phyloP scores from a whole-genome alignment of 1,284 basidiomycete species.

The Cryptococcus hybrid region DNA sequence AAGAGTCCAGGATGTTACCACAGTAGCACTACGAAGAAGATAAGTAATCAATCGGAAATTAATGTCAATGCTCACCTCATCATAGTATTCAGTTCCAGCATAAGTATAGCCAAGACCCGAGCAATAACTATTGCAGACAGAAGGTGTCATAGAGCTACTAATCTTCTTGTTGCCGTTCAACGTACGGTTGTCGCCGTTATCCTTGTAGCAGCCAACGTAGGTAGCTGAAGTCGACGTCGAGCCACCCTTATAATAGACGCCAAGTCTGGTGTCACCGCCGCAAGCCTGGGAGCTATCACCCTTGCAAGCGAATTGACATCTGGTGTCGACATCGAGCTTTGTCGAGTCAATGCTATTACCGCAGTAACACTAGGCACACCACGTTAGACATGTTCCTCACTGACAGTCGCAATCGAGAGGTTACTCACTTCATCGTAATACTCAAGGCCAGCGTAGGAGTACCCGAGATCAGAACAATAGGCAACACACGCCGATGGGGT shows the following conservation, averaged over 20 bases:
- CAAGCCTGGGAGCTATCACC: constrained; percentile 16
- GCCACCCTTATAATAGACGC: constrained; percentile 20
- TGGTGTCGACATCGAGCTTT: constrained; percentile 5
- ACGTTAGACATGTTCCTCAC: neutral
- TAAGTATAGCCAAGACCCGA: constrained; percentile 15
- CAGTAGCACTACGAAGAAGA: constrained; percentile 19
- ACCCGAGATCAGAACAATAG: constrained; percentile 17
- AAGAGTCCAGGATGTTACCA: constrained; percentile 9
- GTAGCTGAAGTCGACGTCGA: constrained; percentile 3
- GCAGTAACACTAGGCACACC: constrained; percentile 21
- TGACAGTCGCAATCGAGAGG: neutral
- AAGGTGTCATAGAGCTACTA: constrained; percentile 12
- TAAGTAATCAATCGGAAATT: too few species aligned
- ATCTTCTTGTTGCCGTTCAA: constrained; percentile 13
- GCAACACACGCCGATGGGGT: constrained; percentile 18
- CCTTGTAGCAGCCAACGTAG: neutral
- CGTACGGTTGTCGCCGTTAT: constrained; percentile 4
- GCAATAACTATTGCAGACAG: constrained; percentile 19
- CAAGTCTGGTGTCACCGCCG: constrained; percentile 22
- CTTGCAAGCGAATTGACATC: constrained; percentile 13
- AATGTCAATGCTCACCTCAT: constrained; percentile 14
- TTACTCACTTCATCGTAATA: constrained; percentile 19
- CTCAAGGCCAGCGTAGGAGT: constrained; percentile 23
- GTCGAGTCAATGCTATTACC: constrained; percentile 10
- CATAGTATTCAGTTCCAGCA: constrained; percentile 22